A percentile compares a stretch with the other conserved stretches of the same genome.
phyloP scores from a whole-genome alignment of 2,329 filamentous ascomycete species.

The Pestalotiopsis fici region DNA sequence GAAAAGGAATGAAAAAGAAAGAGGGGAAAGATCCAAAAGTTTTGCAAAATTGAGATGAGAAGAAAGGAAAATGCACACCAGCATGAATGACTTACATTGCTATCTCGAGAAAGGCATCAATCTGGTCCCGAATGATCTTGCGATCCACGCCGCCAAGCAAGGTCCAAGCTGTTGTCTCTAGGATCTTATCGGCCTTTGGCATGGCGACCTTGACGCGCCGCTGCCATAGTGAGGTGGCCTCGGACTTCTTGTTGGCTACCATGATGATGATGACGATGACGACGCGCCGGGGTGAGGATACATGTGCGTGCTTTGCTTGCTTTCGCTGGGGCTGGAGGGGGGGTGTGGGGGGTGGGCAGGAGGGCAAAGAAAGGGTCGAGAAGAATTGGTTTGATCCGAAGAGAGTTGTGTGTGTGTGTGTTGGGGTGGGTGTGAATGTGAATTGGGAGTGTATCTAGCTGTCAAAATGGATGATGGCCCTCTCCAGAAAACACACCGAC shows the following conservation, averaged over 20 bases:
- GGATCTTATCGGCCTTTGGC: neutral
- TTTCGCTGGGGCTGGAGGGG: neutral
- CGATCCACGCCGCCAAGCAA: neutral
- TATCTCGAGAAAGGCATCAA: neutral
- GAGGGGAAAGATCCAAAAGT: too few species aligned
- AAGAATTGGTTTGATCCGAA: neutral
- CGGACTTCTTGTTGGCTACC: constrained; percentile 1
- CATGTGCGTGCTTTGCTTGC: neutral
- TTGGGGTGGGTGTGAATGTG: too few species aligned
- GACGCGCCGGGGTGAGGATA: neutral
- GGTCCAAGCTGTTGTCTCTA: neutral
- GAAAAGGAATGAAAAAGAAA: too few species aligned
- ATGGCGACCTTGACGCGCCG: constrained; percentile 1
- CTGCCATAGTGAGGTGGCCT: constrained; percentile 3
- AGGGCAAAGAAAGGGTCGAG: neutral
- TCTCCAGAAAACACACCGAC: too few species aligned
- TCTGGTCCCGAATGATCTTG: neutral
- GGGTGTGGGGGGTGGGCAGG: neutral
- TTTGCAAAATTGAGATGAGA: too few species aligned
- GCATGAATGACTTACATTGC: neutral
- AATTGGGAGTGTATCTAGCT: too few species aligned
- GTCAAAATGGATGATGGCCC: too few species aligned
- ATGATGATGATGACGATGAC: neutral
- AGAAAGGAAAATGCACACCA: neutral
- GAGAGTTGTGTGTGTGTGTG: too few species aligned